phyloP scores from a whole-genome alignment of 139 green algal species.

The Chlorella sp. region DNA sequence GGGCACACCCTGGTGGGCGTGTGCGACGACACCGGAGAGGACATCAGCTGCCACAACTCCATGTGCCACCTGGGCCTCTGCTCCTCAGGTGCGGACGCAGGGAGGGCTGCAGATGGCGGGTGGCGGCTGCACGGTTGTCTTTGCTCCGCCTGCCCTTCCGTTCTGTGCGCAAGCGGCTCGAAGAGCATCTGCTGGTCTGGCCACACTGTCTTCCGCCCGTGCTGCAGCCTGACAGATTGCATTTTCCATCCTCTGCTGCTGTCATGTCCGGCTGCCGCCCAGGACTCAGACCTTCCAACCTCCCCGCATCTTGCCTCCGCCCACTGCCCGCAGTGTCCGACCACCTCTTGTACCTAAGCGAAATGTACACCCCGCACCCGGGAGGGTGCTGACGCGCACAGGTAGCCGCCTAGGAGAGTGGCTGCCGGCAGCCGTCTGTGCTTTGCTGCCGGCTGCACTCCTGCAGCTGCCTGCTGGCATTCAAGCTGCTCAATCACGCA shows the following conservation, averaged over 20 bases:
- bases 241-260: background rate
- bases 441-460: too few species aligned
- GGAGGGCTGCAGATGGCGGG: background rate
- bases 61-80: constrained; percentile 88
- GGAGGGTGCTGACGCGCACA: constrained; percentile 49
- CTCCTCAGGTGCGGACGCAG: constrained; percentile 51
- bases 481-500: too few species aligned
- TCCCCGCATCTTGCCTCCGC: too few species aligned
- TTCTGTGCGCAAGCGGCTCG: background rate
- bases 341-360: constrained; percentile 80
- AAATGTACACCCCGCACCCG: constrained; percentile 69
- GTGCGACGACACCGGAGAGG: constrained; percentile 86
- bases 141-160: too few species aligned
- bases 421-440: too few species aligned
- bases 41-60: constrained; percentile 85
- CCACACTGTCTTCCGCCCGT: too few species aligned
- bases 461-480: too few species aligned
- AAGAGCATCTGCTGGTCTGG: too few species aligned
- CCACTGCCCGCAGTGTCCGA: constrained; percentile 59
- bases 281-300: too few species aligned
- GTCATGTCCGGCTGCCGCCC: too few species aligned
- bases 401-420: too few species aligned
- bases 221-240: too few species aligned
- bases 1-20: constrained; percentile 53
- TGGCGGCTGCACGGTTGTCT: background rate